Base-by-base conservation (phyloP, 768 basidiomycete species). In the Phanerochaete carnosa region DNA sequence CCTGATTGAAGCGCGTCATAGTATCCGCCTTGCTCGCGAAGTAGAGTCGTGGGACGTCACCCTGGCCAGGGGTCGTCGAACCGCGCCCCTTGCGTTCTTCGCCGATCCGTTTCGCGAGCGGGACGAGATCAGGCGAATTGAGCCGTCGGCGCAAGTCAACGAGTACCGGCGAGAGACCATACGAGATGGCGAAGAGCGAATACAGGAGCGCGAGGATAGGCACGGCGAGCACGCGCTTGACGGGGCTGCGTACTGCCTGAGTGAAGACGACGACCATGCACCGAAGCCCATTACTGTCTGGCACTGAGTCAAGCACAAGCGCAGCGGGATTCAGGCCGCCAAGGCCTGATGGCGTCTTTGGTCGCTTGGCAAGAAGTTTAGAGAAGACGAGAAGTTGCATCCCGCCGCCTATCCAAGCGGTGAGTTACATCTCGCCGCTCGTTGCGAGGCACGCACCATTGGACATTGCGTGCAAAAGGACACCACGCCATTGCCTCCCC, bases 361-460 rank as follows among this genome's bases (percentile, higher is more conserved):
- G 57, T 16, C 54, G 52, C 3, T 57, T 58, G 11, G 46, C 47
- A 3, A 66, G 63, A 6, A 64, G 43, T 32, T 61, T 67, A 8
- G 61, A 64, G n/a, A 67, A 62, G 12, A 54, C 59, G 55, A 66
- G 57, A 33, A 65, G 60, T 39, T 67, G 66, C 61, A 64, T 61
- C 26, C 61, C 66, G 11, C 66, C 62, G 30, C 66, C 66, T 67
- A 30, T 25, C 29, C n/a, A 33, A 15, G 16, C n/a, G n/a, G 19
- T 45, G 28, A 53, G 54, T 11, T 26, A 13, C 5, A n/a, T 35
- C 13, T 13, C 33, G 7, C 7, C 13, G 19, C 19, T 8, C 39
- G 19, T 43, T 19, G 16, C 19, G n/a, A 22, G 15, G 54, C 32
- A 50, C 58, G 23, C 32, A 64, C 65, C 65, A 22, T 66, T 66